Conservation (phyloP, 164 flowering plant species). For the Pachysandra terminalis region DNA sequence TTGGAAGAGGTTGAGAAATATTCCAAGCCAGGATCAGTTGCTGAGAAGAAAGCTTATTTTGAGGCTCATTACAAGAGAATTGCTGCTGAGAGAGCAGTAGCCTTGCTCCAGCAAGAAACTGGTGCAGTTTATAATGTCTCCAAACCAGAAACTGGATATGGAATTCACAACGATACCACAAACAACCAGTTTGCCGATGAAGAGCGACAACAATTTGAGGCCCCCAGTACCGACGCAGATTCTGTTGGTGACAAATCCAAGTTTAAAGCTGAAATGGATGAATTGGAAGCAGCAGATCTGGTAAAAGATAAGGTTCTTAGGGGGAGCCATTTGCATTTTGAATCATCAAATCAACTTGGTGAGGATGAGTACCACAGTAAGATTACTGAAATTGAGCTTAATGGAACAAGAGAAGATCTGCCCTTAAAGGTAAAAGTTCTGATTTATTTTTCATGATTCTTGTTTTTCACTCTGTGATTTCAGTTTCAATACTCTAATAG, state of each 20-base stretch:
- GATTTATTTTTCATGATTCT: neutral
- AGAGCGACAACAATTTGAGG: slow-evolving; percentile 9
- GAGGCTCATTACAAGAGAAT: slow-evolving; percentile 76
- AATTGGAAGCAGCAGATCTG: slow-evolving; percentile 20
- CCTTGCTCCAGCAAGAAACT: slow-evolving; percentile 41
- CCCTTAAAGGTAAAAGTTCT: slow-evolving; percentile 23
- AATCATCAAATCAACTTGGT: slow-evolving; percentile 17
- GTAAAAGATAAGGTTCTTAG: slow-evolving; percentile 7
- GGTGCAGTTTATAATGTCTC: slow-evolving; percentile 10
- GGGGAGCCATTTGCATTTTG: slow-evolving; percentile 18
- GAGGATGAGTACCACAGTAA: slow-evolving; percentile 14
- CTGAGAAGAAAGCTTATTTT: slow-evolving; percentile 80
- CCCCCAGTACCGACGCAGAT: slow-evolving; percentile 4
- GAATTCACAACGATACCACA: slow-evolving; percentile 6
- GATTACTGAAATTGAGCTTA: slow-evolving; percentile 6
- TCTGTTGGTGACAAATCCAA: slow-evolving; percentile 9
- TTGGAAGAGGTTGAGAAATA: too few relatives aligned
- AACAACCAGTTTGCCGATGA: slow-evolving; percentile 9
- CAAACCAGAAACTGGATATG: slow-evolving; percentile 13
- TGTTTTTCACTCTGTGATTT: neutral
- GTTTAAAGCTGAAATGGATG: slow-evolving; percentile 6
- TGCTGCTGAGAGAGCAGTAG: slow-evolving; percentile 53
- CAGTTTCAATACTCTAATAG: neutral
- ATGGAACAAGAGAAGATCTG: slow-evolving; percentile 16
- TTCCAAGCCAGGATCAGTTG: slow-evolving; percentile 90